A percentile compares a stretch with the other conserved stretches of the same genome.
Evolutionary conservation across 441 rosid species (phyloP).

Genomic region (Corymbia calophylla): DNA sequence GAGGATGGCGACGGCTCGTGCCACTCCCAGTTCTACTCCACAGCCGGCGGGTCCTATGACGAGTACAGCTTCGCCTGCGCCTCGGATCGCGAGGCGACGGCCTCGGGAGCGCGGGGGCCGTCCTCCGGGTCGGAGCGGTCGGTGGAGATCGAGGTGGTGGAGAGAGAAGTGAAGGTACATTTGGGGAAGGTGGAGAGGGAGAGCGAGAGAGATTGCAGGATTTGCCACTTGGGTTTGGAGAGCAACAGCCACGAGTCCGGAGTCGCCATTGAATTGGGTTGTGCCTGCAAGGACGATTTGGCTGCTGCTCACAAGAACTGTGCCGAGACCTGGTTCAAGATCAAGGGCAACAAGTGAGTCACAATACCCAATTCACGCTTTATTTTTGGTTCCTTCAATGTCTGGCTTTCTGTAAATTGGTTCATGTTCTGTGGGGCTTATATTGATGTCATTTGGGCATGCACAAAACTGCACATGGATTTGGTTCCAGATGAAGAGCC

Average conservation of each 20-base stretch:
- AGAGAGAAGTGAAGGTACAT: slow-evolving; percentile 40
- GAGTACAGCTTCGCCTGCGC: slow-evolving; percentile 43
- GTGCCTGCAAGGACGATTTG: slow-evolving; percentile 88
- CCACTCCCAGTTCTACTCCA: slow-evolving; percentile 80
- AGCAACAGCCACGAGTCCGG: slow-evolving; percentile 73
- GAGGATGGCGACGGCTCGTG: slow-evolving; percentile 66
- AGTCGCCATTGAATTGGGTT: slow-evolving; percentile 67
- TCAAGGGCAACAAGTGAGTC: slow-evolving; percentile 81
- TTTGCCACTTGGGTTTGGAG: slow-evolving; percentile 90
- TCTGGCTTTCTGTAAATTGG: neutral
- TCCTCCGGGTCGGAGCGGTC: slow-evolving; percentile 50
- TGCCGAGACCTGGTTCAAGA: slow-evolving; percentile 97
- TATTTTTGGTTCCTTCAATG: neutral
- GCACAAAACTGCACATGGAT: neutral
- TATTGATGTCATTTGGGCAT: neutral
- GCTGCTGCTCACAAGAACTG: slow-evolving; percentile 91
- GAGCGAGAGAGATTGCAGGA: slow-evolving; percentile 52
- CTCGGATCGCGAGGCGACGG: slow-evolving; percentile 28
- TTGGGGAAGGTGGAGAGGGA: slow-evolving; percentile 35
- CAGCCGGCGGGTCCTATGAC: slow-evolving; percentile 64
- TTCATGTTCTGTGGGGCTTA: neutral
- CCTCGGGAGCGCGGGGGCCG: slow-evolving; percentile 39
- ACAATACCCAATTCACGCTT: neutral
- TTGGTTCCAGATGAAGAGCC: neutral
- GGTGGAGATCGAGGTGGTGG: slow-evolving; percentile 30